phyloP scores from a whole-genome alignment of 1,284 basidiomycete genomes.

The Cryptococcus depauperatus region DNA sequence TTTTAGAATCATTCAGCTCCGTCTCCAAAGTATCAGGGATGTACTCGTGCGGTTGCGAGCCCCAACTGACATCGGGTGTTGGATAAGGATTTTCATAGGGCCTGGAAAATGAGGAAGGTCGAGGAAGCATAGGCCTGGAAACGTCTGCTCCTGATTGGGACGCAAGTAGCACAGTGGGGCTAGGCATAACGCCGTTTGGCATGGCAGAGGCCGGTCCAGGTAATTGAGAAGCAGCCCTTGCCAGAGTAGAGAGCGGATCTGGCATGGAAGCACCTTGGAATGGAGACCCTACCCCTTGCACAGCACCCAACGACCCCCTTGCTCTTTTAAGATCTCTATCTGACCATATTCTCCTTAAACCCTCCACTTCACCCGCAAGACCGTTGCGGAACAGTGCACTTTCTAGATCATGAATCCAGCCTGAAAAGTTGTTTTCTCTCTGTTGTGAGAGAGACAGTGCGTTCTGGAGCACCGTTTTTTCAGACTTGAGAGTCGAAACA shows the following conservation, averaged over 20 bases:
- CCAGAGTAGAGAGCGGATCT: constrained; percentile 13
- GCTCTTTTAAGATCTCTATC: constrained; percentile 1
- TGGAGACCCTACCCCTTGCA: background rate
- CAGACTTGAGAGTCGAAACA: constrained; percentile 14
- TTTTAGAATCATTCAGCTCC: constrained; percentile 5
- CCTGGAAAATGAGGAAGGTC: constrained; percentile 7
- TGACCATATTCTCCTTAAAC: constrained; percentile 23
- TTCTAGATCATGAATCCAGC: constrained; percentile 34
- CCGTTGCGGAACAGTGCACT: constrained; percentile 22
- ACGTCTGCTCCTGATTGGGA: background rate
- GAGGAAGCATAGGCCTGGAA: constrained; percentile 6
- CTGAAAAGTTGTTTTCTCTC: constrained; percentile 20
- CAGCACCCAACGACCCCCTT: background rate
- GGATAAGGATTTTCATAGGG: constrained; percentile 16
- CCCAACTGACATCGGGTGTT: constrained; percentile 11
- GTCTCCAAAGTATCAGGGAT: background rate
- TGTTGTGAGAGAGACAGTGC: constrained; percentile 13
- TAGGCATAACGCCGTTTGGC: background rate
- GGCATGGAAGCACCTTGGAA: background rate
- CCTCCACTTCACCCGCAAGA: constrained; percentile 25
- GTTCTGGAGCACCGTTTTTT: constrained; percentile 18
- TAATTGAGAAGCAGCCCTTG: constrained; percentile 7
- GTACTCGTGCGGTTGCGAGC: constrained; percentile 12
- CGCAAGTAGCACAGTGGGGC: background rate
- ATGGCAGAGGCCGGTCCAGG: background rate